Conservation (phyloP, 2,329 filamentous ascomycete species). For the Fusarium multiceps region DNA sequence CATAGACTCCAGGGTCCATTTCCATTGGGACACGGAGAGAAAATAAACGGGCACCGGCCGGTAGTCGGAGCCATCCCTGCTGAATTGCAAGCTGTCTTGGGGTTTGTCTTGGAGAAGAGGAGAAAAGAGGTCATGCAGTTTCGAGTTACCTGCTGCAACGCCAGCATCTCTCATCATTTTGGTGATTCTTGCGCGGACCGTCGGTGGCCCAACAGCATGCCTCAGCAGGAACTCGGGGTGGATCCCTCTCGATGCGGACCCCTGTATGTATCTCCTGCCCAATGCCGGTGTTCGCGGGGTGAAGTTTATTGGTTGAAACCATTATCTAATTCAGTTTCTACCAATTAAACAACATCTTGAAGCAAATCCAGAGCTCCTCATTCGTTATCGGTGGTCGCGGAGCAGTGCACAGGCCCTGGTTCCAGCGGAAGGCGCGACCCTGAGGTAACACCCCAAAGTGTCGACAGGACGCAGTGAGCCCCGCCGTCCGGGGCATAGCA, state of each 20-base stretch:
- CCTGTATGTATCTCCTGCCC: constrained; percentile 28
- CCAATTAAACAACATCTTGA: constrained; percentile 29
- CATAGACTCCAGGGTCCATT: constrained; percentile 10
- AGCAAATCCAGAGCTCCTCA: constrained; percentile 42
- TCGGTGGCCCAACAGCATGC: constrained; percentile 45
- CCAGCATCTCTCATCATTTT: constrained; percentile 32
- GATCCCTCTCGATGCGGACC: constrained; percentile 22
- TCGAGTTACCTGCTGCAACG: constrained; percentile 2
- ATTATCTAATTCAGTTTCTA: neutral
- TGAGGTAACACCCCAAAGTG: constrained; percentile 37
- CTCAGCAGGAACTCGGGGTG: constrained; percentile 48
- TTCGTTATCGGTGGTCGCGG: constrained; percentile 45
- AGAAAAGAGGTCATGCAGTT: constrained; percentile 28
- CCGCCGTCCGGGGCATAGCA: constrained; percentile 47
- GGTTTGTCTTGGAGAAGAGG: constrained; percentile 4
- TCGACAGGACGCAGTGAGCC: constrained; percentile 34
- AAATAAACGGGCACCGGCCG: constrained; percentile 42
- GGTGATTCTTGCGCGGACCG: constrained; percentile 39
- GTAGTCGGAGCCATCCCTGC: constrained; percentile 43
- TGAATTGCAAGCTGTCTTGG: neutral
- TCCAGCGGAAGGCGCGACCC: constrained; percentile 37
- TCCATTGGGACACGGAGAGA: neutral
- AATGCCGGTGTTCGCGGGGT: constrained; percentile 31
- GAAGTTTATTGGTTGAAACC: constrained; percentile 28
- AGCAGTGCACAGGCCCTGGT: constrained; percentile 32